These are phyloP conservation scores for Tolypocladium tropicale DNA, from an alignment of 2,329 filamentous ascomycete genomes.

Conservation along the genomic window DNA sequence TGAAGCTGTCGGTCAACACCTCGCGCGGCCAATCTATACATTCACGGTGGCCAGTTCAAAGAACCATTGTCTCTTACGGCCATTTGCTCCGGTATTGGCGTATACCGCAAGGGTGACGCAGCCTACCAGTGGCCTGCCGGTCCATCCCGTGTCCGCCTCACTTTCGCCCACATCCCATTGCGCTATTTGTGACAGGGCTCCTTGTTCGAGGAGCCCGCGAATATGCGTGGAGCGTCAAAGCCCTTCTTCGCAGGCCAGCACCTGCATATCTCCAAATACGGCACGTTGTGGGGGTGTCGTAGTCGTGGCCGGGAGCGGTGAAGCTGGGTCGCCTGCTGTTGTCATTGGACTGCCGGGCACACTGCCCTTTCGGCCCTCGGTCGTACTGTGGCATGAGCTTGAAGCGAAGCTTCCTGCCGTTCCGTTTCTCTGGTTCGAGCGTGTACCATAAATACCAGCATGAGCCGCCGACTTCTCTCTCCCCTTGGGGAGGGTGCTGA, in stretches of 20 bases:
- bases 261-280: slow-evolving; percentile 1
- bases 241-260: neutral
- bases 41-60: neutral
- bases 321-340: neutral
- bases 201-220: neutral
- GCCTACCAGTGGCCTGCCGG: neutral
- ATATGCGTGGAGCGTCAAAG: neutral
- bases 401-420: neutral
- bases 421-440: neutral
- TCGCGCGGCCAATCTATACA: neutral
- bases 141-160: slow-evolving; percentile 2
- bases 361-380: neutral
- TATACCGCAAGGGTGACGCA: neutral
- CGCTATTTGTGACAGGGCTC: neutral
- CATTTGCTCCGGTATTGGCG: neutral
- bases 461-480: neutral
- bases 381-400: neutral
- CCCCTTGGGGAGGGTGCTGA: neutral
- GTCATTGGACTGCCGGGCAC: neutral
- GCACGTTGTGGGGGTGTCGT: neutral
- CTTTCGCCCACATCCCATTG: neutral
- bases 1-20: neutral
- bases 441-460: neutral
- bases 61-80: neutral
- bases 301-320: neutral